Evolutionary conservation across 2,329 filamentous ascomycete genomes (phyloP), one percentile per base, ranked within the genome.

Genomic region (Penicillium sp.): DNA sequence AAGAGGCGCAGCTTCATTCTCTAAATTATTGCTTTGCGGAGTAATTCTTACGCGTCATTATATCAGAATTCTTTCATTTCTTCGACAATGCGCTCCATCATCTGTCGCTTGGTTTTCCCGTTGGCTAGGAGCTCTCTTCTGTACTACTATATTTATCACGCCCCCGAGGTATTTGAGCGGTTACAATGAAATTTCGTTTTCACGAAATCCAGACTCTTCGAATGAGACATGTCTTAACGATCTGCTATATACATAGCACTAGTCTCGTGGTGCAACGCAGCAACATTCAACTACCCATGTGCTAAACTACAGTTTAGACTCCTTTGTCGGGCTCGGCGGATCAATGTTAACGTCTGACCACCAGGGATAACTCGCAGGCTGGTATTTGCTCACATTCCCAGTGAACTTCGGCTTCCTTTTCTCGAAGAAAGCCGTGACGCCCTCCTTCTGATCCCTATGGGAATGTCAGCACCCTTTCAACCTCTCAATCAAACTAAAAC

Each of bases 361-460:
- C 90, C 89, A 92, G 0, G 89, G 90, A 75, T 88, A 90, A 15
- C 81, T 82, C 0, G 75, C 74, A 2, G 89, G 87, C 8, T 83
- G 81, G 71, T 90, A 84, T 35, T 84, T 80, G 23, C 86, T 84
- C 76, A 90, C 82, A 7, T 82, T 86, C 1, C 82, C 89, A 41
- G 77, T 80, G 69, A 92, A 91, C 13, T 83, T 79, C 0, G 88
- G 86, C 60, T 82, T 80, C 54, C 90, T 80, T 80, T 91, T 91
- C 77, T 91, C 81, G 71, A 91, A 75, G 73, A 92, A 92, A n/a
- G 87, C 87, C 58, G 81, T 71, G 7, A 91, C 85, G 3, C 89
- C 90, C 72, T 92, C 90, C 41, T 83, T 83, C 56, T 89, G 86
- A 69, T 92, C 90, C 66, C 83, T 85, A n/a, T 19, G 7, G 29